These are phyloP conservation scores for Zizania latifolia DNA, from an alignment of 176 grass and related monocot genomes.

Conservation along the genomic window DNA sequence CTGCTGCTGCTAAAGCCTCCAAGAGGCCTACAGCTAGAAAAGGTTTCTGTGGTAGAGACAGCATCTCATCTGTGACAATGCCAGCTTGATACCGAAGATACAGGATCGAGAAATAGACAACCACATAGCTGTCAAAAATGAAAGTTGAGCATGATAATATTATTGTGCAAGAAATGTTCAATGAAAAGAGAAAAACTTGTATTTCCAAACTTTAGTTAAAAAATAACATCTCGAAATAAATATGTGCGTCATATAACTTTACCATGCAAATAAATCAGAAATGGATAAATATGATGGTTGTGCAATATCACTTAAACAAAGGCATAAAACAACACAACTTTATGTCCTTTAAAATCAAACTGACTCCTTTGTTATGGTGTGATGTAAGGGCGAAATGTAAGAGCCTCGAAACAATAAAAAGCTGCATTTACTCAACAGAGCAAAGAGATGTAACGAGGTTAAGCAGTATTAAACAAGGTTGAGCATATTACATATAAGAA, in stretches of 20 bases:
- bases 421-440: background rate
- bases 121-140: slow-evolving; percentile 59
- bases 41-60: slow-evolving; percentile 68
- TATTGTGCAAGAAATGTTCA: slow-evolving; percentile 1
- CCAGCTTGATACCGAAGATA: slow-evolving; percentile 76
- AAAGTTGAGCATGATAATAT: slow-evolving; percentile 6
- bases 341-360: background rate
- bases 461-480: background rate
- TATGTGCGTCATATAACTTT: background rate
- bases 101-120: slow-evolving; percentile 92
- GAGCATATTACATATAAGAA: background rate
- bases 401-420: background rate
- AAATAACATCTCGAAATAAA: slow-evolving; percentile 15
- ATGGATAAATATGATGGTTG: background rate
- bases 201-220: background rate
- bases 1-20: slow-evolving; percentile 67
- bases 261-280: background rate
- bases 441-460: background rate
- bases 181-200: background rate
- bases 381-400: background rate
- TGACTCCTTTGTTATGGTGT: background rate
- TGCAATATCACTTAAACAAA: background rate
- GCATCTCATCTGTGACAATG: slow-evolving; percentile 84
- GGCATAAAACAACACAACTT: background rate
- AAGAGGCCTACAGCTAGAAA: slow-evolving; percentile 80